These are phyloP conservation scores for Ustilago nuda DNA, from an alignment of 1,284 basidiomycete genomes.

Conservation along the genomic window DNA sequence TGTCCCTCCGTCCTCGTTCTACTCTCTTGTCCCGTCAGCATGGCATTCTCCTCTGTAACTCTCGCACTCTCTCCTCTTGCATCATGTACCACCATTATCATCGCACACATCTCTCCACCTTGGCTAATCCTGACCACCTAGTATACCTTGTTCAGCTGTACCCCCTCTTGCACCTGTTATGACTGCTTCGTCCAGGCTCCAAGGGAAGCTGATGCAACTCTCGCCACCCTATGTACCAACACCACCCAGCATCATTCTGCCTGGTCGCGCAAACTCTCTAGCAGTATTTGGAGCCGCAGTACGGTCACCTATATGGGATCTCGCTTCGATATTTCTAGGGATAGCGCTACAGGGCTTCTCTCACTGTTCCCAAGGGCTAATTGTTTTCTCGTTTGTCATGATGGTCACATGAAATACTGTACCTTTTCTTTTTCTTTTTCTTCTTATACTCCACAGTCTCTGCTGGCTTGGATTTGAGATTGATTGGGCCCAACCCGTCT, in stretches of 20 bases:
- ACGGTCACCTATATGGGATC: not conserved
- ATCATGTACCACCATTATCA: slow-evolving; percentile 45
- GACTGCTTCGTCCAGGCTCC: not conserved
- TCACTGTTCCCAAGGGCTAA: not conserved
- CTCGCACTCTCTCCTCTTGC: slow-evolving; percentile 26
- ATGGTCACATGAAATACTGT: slow-evolving; percentile 25
- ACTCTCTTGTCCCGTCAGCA: slow-evolving; percentile 6
- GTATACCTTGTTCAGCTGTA: slow-evolving; percentile 24
- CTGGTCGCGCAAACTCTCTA: not conserved
- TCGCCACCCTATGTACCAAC: slow-evolving; percentile 20
- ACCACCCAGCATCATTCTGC: not conserved
- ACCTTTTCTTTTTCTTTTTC: not conserved
- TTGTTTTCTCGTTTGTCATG: not conserved
- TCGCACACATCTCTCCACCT: slow-evolving; percentile 11
- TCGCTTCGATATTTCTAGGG: not conserved
- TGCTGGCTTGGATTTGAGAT: not conserved
- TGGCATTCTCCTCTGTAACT: slow-evolving; percentile 10
- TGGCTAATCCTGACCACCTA: slow-evolving; percentile 24
- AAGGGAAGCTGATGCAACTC: not conserved
- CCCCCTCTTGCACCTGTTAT: not conserved
- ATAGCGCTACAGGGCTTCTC: not conserved
- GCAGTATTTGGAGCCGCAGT: slow-evolving; percentile 15
- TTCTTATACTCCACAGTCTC: not conserved
- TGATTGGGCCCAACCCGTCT: not conserved
- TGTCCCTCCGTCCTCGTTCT: not conserved